Conservation (phyloP, 2,329 filamentous ascomycete genomes). For the Grosmannia clavigera region DNA sequence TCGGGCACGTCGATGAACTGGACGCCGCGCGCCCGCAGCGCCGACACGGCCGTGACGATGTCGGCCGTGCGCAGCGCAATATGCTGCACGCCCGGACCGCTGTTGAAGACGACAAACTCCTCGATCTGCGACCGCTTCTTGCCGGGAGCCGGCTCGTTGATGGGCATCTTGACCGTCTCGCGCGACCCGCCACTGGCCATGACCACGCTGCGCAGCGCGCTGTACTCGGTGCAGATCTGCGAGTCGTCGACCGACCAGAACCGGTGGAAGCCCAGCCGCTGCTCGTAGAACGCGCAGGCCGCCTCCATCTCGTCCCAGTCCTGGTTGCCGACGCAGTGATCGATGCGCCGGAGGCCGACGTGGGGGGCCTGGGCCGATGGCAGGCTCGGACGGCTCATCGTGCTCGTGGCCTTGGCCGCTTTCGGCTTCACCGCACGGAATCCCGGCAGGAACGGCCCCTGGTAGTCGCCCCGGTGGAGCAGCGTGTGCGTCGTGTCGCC, state of each 20-base stretch:
- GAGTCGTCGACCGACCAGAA: constrained; percentile 97
- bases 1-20: constrained; percentile 84
- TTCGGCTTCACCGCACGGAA: constrained; percentile 46
- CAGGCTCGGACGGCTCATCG: constrained; percentile 18
- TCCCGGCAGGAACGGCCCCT: constrained; percentile 70
- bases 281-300: constrained; percentile 66
- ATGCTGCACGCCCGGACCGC: constrained; percentile 82
- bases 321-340: constrained; percentile 97
- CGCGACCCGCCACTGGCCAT: constrained; percentile 76
- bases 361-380: constrained; percentile 41
- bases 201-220: constrained; percentile 75
- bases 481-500: constrained; percentile 93
- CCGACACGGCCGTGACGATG: constrained; percentile 65
- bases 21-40: constrained; percentile 73
- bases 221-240: constrained; percentile 87
- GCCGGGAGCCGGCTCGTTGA: constrained; percentile 86
- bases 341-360: constrained; percentile 62
- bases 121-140: constrained; percentile 93
- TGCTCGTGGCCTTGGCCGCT: constrained; percentile 10
- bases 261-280: constrained; percentile 81
- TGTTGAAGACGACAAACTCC: constrained; percentile 84
- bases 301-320: constrained; percentile 79
- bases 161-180: constrained; percentile 90
- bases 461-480: constrained; percentile 59
- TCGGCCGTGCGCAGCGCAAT: constrained; percentile 74